These are phyloP conservation scores for Nicotiana tabacum DNA, from an alignment of 257 asterid genomes.

Conservation along the genomic window DNA sequence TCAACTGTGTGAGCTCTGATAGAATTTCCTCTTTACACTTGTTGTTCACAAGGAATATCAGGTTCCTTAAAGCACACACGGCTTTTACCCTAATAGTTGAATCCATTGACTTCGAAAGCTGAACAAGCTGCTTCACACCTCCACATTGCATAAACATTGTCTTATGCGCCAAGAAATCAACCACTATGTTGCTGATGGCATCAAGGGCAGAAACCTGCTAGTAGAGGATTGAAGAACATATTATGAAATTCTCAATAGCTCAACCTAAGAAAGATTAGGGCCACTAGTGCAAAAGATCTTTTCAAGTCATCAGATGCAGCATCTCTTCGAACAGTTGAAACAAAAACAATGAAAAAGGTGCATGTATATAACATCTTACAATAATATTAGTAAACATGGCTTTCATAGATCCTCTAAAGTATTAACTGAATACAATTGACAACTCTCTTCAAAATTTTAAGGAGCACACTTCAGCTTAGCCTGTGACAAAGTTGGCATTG, in stretches of 20 bases:
- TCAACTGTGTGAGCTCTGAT: slow-evolving; percentile 54
- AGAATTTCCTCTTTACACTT: slow-evolving; percentile 76
- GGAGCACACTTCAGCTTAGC: not conserved
- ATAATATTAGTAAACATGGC: not conserved
- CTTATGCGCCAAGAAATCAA: slow-evolving; percentile 63
- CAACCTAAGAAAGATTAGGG: not conserved
- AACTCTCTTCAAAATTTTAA: not conserved
- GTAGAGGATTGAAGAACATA: slow-evolving; percentile 8
- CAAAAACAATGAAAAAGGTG: not conserved
- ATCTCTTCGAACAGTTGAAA: not conserved
- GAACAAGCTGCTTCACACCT: slow-evolving; percentile 75
- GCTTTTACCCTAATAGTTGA: slow-evolving; percentile 60
- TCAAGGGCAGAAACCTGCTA: slow-evolving; percentile 78
- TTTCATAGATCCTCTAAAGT: not conserved
- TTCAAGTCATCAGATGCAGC: slow-evolving; percentile 6
- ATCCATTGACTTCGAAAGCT: slow-evolving; percentile 87
- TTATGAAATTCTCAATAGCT: not conserved
- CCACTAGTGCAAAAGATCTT: not conserved
- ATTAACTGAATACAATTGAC: not conserved
- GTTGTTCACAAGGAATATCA: slow-evolving; percentile 60
- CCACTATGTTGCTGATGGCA: slow-evolving; percentile 74
- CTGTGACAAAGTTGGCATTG: not conserved
- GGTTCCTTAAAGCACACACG: slow-evolving; percentile 74
- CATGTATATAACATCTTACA: not conserved
- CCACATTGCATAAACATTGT: slow-evolving; percentile 61